Base-by-base conservation (phyloP, 257 asterid species). In the Oldenlandia corymbosa region DNA sequence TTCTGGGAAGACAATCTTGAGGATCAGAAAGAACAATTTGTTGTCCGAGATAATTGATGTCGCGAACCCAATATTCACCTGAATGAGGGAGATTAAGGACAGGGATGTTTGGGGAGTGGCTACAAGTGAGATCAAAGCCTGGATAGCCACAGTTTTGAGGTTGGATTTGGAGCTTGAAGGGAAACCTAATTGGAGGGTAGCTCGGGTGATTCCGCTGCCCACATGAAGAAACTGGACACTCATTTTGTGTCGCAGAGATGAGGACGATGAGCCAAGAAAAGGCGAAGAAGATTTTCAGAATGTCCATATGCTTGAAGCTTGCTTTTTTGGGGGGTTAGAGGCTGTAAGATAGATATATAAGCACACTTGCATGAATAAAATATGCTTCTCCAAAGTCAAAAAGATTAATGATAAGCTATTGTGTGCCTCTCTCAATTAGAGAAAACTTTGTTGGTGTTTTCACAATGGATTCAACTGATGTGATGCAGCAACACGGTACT, bases 11-110 rank as follows among this genome's bases (percentile, higher is more conserved):
- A 82, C 97, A 88, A 20, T 36, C 53, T 10, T 59, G 39, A 10
- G 89, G 80, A 66, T 91, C 96, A 4, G 75, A 68, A 62, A 91
- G 81, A 30, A 47, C 70, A 70, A 91, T 72, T 55, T 79, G 81
- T 65, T 85, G 96, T 28, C 56, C 54, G 12, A 37, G 71, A 48
- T 88, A 91, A 73, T 84, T 54, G 47, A 88, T 80, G 26, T 65
- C 49, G 0, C 91, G 84, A 5, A 91, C 88, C 2, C 26, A 62
- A 36, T 81, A 84, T 41, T 78, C 77, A 2, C 91, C 96, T 0
- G 85, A 82, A 41, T 66, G 3, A 1, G 90, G 90, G 51, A 91
- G 83, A 42, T 56, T 79, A 2, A 91, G 72, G 49, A 69, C 16
- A 1, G 68, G 20, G 51, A 20, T 62, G 45, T 34, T 64, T 42